phyloP scores from a whole-genome alignment of 2,329 filamentous ascomycete genomes.

The Botrytis squamosa region DNA sequence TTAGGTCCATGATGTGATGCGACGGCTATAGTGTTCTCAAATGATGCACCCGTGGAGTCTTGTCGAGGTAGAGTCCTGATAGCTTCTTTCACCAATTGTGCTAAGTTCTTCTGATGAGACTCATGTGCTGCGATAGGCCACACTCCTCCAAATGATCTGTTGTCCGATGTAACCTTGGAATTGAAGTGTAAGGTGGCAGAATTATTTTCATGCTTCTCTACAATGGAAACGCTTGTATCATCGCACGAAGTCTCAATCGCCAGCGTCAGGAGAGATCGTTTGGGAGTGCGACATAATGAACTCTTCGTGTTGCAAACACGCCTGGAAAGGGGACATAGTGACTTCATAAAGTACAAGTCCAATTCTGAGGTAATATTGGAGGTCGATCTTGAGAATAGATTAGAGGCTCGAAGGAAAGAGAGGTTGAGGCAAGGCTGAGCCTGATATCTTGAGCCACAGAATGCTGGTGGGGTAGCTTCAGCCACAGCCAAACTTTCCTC shows the following conservation, averaged over 20 bases:
- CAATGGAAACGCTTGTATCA: conserved; percentile 84
- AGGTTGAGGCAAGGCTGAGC: background rate
- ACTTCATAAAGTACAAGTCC: conserved; percentile 36
- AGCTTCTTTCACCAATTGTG: conserved; percentile 64
- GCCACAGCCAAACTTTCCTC: background rate
- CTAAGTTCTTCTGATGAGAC: conserved; percentile 72
- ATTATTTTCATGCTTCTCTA: conserved; percentile 53
- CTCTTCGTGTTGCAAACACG: conserved; percentile 21
- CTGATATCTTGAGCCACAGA: background rate
- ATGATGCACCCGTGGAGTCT: conserved; percentile 25
- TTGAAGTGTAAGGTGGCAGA: conserved; percentile 70
- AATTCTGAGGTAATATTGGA: background rate
- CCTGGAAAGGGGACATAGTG: conserved; percentile 33
- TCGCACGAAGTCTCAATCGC: conserved; percentile 88
- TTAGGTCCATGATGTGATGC: conserved; percentile 27
- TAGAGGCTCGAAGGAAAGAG: background rate
- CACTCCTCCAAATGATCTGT: conserved; percentile 71
- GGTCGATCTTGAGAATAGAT: background rate
- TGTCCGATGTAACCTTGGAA: conserved; percentile 78
- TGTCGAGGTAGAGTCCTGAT: conserved; percentile 49
- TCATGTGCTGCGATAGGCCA: conserved; percentile 73
- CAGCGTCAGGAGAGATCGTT: conserved; percentile 54
- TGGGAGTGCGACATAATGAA: conserved; percentile 6
- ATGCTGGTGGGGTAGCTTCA: background rate
- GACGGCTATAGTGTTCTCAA: conserved; percentile 24